Conservation (phyloP, 306 rosid species). For the Corylus heterophylla region DNA sequence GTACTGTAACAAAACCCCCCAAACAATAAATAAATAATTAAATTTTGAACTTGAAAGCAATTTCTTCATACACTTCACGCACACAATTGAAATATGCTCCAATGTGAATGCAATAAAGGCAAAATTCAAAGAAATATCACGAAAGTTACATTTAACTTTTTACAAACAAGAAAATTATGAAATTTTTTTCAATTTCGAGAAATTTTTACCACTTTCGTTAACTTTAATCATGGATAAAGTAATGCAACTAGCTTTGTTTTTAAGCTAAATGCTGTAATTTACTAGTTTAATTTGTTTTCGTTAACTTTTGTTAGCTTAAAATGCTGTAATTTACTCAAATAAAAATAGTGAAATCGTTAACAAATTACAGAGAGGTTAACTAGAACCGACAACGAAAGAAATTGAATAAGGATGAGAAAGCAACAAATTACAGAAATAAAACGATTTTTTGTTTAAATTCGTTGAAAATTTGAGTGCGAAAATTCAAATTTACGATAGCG, state of each 20-base stretch:
- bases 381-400: no score
- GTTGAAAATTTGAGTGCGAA: no score
- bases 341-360: neutral
- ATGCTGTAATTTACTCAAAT: neutral
- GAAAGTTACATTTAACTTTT: neutral
- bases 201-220: no score
- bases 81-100: neutral
- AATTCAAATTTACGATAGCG: neutral
- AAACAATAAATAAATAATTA: neutral
- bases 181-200: no score
- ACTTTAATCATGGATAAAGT: neutral
- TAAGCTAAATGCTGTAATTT: neutral
- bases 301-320: no score
- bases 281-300: no score
- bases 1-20: conserved; percentile 43
- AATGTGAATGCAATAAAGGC: neutral
- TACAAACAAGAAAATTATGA: no score
- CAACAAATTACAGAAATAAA: neutral
- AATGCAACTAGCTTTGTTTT: neutral
- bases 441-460: no score
- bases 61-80: neutral
- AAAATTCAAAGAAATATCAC: neutral
- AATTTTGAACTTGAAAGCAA: neutral
- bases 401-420: neutral
- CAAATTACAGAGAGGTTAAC: neutral